Evolutionary conservation across 805 yeast genomes (phyloP), one percentile per base, ranked within the genome.

Genomic region (Schwanniomyces sp.): DNA sequence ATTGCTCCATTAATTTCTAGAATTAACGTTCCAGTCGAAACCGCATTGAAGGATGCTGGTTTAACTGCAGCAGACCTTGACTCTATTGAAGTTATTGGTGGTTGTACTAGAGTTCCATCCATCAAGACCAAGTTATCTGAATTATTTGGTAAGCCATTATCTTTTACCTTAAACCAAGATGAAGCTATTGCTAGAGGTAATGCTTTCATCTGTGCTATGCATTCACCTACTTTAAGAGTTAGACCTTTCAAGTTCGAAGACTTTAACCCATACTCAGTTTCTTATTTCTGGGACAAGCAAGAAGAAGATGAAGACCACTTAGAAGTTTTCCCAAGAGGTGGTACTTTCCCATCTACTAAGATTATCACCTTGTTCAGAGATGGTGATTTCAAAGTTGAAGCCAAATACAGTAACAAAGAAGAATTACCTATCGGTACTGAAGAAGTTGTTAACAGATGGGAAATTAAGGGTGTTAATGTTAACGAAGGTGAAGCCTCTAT

Each of bases 181-280:
- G 99, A 94, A 81, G 97, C 99, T 54, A 87, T 92, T 69, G 98
- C 99, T 48, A 89, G 92, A 74, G 99, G 99, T 79, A 96, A 96
- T 62, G 97, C 99, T 42, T 94, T 94, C 75, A 88, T 94, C 64
- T 94, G 99, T 74, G 99, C 99, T 58, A 88, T 91, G 77, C 98
- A 91, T 80, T 92, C 98, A 30, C 99, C 99, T 74, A 91, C 97
- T 56, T 84, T 94, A 63, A 88, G 99, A 78, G 99, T 94, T 45
- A 88, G 98, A 76, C 97, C 97, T 58, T 94, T 94, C 86, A 92
- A 92, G 76, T 94, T 91, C 68, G 97, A 92, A 78, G 99, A 94
- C 71, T 75, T 84, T 69, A 92, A 91, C 83, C 86, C 84, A 64
- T 82, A 82, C 83, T 84, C 97, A 26, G 97, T 94, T 56, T 86